Conservation (phyloP, 306 rosid genomes). For the Cyamopsis tetragonoloba region DNA sequence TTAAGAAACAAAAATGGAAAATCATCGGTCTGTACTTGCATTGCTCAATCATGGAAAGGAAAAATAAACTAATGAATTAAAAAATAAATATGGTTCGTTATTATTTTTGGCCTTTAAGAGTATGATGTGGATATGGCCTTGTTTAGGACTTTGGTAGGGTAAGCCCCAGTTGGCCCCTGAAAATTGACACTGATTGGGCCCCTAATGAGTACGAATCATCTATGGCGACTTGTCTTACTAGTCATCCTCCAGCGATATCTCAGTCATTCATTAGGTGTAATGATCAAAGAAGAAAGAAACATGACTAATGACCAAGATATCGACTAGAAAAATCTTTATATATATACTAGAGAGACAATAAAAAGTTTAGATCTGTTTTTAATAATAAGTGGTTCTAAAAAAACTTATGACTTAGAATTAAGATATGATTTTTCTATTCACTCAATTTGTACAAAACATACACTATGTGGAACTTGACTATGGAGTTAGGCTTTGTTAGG, state of each 20-base stretch:
- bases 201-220: neutral
- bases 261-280: too few relatives aligned
- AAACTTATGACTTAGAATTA: neutral
- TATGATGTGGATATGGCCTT: neutral
- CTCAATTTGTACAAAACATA: neutral
- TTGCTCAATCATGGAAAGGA: neutral
- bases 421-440: constrained; percentile 1
- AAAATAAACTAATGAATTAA: neutral
- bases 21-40: neutral
- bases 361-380: too few relatives aligned
- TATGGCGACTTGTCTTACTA: too few relatives aligned
- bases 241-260: too few relatives aligned
- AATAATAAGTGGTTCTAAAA: too few relatives aligned
- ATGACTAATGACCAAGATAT: too few relatives aligned
- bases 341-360: too few relatives aligned
- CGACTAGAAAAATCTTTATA: too few relatives aligned
- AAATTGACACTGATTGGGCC: constrained; percentile 5
- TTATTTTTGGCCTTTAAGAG: neutral
- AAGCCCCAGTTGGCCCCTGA: neutral
- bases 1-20: neutral
- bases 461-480: neutral
- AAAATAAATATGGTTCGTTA: neutral
- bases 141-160: neutral
- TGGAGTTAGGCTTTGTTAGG: constrained; percentile 23
- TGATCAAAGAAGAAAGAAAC: too few relatives aligned